Percentiles rank a stretch among this genome's conserved stretches.
Evolutionary conservation across 176 grass and related monocot genomes (phyloP).

Genomic region (Oryza glumipatula): DNA sequence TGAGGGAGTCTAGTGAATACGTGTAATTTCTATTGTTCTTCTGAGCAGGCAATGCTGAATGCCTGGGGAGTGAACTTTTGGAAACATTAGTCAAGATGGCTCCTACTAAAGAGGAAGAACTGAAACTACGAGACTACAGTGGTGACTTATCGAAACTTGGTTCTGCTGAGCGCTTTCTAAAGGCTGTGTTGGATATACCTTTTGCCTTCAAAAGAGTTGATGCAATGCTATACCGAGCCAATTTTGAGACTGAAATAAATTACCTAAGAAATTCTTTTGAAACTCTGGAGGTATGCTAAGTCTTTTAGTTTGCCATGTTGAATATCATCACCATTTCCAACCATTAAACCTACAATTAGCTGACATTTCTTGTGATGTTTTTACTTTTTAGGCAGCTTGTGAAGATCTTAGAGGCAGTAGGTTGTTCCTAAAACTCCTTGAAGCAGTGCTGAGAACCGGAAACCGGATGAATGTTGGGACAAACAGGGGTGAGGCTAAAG

Average conservation of each 20-base stretch:
- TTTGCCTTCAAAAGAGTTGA: slow-evolving; percentile 99
- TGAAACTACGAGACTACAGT: slow-evolving; percentile 77
- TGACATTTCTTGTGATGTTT: slow-evolving; percentile 34
- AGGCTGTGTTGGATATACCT: slow-evolving; percentile 85
- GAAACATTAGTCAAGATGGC: slow-evolving; percentile 99
- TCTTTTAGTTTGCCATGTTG: not conserved
- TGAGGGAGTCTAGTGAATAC: not conserved
- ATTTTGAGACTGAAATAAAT: slow-evolving; percentile 95
- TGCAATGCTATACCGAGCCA: slow-evolving; percentile 92
- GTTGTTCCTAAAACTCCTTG: slow-evolving; percentile 88
- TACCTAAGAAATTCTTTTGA: slow-evolving; percentile 93
- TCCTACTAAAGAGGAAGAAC: slow-evolving; percentile 96
- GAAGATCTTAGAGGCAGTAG: slow-evolving; percentile 91
- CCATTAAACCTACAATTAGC: not conserved
- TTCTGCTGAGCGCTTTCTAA: slow-evolving; percentile 88
- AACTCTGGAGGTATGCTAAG: slow-evolving; percentile 77
- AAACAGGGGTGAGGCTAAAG: slow-evolving; percentile 83
- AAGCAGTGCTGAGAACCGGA: slow-evolving; percentile 89
- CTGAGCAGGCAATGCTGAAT: slow-evolving; percentile 82
- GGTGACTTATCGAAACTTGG: slow-evolving; percentile 80
- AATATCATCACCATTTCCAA: not conserved
- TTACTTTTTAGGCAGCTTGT: slow-evolving; percentile 81
- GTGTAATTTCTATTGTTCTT: slow-evolving; percentile 7
- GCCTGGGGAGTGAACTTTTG: slow-evolving; percentile 85
- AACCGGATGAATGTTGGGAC: slow-evolving; percentile 99